Evolutionary conservation across 331 rosid species (phyloP).

Genomic region (Cydonia oblonga): DNA sequence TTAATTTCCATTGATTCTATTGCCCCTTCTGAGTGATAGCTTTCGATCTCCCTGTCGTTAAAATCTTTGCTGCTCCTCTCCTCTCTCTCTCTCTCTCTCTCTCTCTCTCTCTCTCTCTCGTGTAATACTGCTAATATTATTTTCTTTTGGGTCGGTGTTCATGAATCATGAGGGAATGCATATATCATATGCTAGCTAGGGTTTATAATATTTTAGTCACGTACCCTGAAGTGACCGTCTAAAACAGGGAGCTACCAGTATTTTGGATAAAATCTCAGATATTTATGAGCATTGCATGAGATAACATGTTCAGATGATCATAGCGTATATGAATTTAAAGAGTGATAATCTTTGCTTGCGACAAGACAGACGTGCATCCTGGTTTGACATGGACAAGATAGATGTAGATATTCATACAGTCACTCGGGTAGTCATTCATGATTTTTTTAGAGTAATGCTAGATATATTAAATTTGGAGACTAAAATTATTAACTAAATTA

Average conservation of each 20-base stretch:
- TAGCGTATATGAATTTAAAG: background rate
- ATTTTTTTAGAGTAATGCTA: no score
- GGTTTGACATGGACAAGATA: background rate
- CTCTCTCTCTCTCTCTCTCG: background rate
- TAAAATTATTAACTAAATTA: no score
- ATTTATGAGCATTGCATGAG: background rate
- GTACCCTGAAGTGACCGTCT: background rate
- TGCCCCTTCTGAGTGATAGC: constrained; percentile 19
- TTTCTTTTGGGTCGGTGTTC: background rate
- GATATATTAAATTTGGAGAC: no score
- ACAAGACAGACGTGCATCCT: background rate
- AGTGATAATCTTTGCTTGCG: background rate
- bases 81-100: background rate
- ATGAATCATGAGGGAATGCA: background rate
- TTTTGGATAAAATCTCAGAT: background rate
- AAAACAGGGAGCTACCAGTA: background rate
- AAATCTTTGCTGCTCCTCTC: constrained; percentile 14
- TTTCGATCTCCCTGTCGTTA: constrained; percentile 28
- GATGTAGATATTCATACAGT: background rate
- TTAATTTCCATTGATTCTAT: constrained; percentile 12
- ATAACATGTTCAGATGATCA: background rate
- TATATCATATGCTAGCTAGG: background rate
- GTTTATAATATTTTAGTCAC: background rate
- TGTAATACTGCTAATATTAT: no score
- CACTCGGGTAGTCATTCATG: background rate